Base-by-base conservation (phyloP, 2,329 filamentous ascomycete genomes). In the Penicillium sp. region DNA sequence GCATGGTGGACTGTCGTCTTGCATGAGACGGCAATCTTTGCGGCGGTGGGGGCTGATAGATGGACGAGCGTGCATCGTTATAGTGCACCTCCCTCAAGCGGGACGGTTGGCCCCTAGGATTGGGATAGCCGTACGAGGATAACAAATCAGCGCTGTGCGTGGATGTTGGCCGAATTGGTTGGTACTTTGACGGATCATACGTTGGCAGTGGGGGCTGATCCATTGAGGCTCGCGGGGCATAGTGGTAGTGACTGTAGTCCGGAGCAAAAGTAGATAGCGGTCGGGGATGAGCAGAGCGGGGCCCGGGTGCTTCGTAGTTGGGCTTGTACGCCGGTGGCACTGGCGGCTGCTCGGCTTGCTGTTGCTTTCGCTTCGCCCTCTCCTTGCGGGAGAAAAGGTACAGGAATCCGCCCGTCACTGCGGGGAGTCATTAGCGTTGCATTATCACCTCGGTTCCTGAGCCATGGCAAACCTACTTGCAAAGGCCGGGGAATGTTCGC, bases 111-210 rank as follows among this genome's bases (percentile, higher is more conserved):
- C 46, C 49, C 44, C 50, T 48, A 48, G 54, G 44, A 25, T 48
- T 46, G 2, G 24, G 38, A 42, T 56, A 35, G 24, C 41, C 38
- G 30, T 41, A 41, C 27, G 39, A 44, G 46, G 53, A 22, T 27
- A 40, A 40, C 36, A 51, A 33, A 45, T 53, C 50, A 20, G 49
- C 43, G 16, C 28, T 51, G 9, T 54, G 43, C n/a, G 47, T 56
- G 6, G 57, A 57, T 0, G 46, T 55, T 11, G 58, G 55, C 13
- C 53, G 50, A 14, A 58, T 52, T 14, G 61, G 56, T 33, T 60
- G 58, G 46, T 71, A 72, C 33, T 57, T 61, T 14, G 69, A 71
- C 1, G 69, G 69, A 41, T 72, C 65, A 50, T 72, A 72, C 20
- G 61, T 57, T 24, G 69, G 65, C 13, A 70, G 35, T 25, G 65